Percentiles rank a stretch among this genome's conserved stretches.
Evolutionary conservation across 495 filamentous ascomycete species (phyloP).

Genomic region (Staphylotrichum longicolle): DNA sequence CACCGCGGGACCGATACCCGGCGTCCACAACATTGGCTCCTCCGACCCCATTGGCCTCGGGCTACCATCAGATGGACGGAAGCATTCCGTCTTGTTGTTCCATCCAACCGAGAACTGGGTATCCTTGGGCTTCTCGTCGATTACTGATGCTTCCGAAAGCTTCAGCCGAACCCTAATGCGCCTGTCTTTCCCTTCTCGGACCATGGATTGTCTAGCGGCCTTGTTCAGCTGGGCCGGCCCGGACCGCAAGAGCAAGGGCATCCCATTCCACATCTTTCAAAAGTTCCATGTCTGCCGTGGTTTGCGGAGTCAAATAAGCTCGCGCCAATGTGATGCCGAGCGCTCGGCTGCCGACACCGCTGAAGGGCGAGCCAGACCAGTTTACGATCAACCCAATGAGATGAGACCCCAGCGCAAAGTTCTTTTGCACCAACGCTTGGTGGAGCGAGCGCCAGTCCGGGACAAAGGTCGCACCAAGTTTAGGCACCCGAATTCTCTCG

Average conservation of each 20-base stretch:
- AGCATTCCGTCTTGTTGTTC: no score
- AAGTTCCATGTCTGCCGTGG: not conserved
- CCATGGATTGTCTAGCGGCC: not conserved
- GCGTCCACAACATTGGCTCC: no score
- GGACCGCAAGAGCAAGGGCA: conserved; percentile 1
- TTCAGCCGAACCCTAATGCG: not conserved
- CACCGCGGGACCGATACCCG: no score
- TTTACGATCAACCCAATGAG: conserved; percentile 15
- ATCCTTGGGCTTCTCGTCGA: not conserved
- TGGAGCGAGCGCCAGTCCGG: not conserved
- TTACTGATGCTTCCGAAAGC: not conserved
- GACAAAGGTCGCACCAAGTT: conserved; percentile 8
- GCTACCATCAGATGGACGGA: no score
- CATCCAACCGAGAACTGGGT: no score
- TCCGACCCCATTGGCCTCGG: no score
- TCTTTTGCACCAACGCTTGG: not conserved
- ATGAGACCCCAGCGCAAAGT: not conserved
- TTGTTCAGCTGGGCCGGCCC: not conserved
- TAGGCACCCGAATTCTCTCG: conserved; percentile 23
- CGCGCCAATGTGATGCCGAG: not conserved
- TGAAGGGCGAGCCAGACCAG: not conserved
- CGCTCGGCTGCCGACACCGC: conserved; percentile 7
- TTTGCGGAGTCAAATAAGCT: not conserved
- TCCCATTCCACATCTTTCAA: not conserved
- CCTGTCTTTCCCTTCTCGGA: not conserved